Evolutionary conservation across 2,329 filamentous ascomycete species (phyloP).

Genomic region (Sarocladium oryzae): DNA sequence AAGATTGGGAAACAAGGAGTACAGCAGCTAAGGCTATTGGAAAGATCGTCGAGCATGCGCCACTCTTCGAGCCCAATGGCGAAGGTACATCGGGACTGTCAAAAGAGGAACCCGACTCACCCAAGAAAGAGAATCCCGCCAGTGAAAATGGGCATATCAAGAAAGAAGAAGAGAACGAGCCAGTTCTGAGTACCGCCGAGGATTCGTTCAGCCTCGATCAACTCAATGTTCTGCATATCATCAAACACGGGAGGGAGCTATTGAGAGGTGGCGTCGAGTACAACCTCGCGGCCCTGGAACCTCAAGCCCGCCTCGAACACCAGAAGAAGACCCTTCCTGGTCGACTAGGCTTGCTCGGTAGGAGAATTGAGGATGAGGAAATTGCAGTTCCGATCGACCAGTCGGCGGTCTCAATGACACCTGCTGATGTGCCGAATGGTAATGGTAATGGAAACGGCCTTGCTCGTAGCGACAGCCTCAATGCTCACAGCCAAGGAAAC

Average conservation of each 20-base stretch:
- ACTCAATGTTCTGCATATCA: slow-evolving; percentile 71
- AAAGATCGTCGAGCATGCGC: slow-evolving; percentile 85
- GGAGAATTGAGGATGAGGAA: slow-evolving; percentile 79
- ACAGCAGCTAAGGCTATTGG: slow-evolving; percentile 92
- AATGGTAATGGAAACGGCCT: slow-evolving; percentile 28
- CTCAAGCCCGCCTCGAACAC: slow-evolving; percentile 71
- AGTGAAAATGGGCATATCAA: slow-evolving; percentile 42
- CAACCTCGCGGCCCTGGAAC: slow-evolving; percentile 72
- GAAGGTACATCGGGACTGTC: slow-evolving; percentile 45
- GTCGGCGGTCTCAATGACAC: slow-evolving; percentile 34
- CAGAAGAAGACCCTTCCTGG: slow-evolving; percentile 84
- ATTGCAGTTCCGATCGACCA: slow-evolving; percentile 42
- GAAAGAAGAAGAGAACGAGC: slow-evolving; percentile 40
- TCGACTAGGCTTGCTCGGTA: slow-evolving; percentile 76
- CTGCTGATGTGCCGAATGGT: slow-evolving; percentile 34
- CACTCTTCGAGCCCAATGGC: slow-evolving; percentile 80
- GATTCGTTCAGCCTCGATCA: slow-evolving; percentile 65
- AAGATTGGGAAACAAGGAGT: slow-evolving; percentile 93
- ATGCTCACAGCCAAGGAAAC: slow-evolving; percentile 32
- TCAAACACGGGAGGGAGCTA: slow-evolving; percentile 77
- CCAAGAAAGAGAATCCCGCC: slow-evolving; percentile 32
- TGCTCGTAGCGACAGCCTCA: slow-evolving; percentile 28
- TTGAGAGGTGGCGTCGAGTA: slow-evolving; percentile 84
- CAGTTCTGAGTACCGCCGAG: slow-evolving; percentile 35
- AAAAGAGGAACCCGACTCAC: slow-evolving; percentile 22